Evolutionary conservation across 1,284 basidiomycete genomes (phyloP).

Genomic region (Pseudozyma tsukubaensis): DNA sequence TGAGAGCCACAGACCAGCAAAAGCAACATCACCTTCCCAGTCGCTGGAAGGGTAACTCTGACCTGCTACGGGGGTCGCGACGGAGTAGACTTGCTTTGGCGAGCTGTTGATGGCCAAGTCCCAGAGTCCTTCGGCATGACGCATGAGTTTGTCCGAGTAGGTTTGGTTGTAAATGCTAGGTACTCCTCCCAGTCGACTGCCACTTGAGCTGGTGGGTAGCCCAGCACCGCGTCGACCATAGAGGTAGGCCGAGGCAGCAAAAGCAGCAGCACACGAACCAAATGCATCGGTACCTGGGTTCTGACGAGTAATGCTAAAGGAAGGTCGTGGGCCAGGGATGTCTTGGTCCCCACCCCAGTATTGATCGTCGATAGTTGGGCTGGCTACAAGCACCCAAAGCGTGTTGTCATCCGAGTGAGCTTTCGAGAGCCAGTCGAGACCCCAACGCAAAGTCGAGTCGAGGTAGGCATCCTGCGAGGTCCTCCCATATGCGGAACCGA

Average conservation of each 20-base stretch:
- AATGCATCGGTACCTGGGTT: conserved; percentile 88
- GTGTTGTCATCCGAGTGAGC: conserved; percentile 81
- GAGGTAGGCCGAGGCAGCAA: conserved; percentile 83
- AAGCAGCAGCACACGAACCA: conserved; percentile 83
- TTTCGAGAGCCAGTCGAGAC: conserved; percentile 90
- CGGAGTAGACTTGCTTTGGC: conserved; percentile 71
- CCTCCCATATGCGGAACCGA: conserved; percentile 82
- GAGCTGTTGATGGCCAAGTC: conserved; percentile 75
- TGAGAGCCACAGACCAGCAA: conserved; percentile 82
- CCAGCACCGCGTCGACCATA: conserved; percentile 71
- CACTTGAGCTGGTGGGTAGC: conserved; percentile 32
- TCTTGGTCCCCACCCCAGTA: conserved; percentile 89
- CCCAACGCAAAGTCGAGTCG: conserved; percentile 80
- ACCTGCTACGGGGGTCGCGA: conserved; percentile 76
- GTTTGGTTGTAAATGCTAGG: conserved; percentile 73
- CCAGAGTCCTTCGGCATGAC: conserved; percentile 81
- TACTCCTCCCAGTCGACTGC: conserved; percentile 34
- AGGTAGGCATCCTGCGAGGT: conserved; percentile 88
- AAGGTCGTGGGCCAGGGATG: conserved; percentile 80
- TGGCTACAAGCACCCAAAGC: conserved; percentile 82
- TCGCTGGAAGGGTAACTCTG: conserved; percentile 79
- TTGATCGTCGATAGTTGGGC: conserved; percentile 76
- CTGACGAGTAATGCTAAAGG: conserved; percentile 81
- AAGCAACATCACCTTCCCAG: conserved; percentile 71
- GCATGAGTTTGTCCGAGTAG: conserved; percentile 78